These are phyloP conservation scores for Scedosporium aurantiacum DNA, from an alignment of 2,329 filamentous ascomycete genomes.

Conservation along the genomic window DNA sequence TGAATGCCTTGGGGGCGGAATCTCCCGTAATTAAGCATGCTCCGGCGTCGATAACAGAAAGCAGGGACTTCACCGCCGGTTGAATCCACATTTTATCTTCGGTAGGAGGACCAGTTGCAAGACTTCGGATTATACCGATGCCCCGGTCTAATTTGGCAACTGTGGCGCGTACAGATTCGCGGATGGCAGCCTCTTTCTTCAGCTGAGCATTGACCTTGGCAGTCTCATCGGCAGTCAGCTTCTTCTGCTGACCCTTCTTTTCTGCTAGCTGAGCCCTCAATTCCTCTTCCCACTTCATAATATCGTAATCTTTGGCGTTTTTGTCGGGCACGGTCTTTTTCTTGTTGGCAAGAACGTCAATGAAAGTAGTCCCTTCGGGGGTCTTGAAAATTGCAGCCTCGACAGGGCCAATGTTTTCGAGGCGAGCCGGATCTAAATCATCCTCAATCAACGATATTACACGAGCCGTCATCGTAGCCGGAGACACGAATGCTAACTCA, in stretches of 20 bases:
- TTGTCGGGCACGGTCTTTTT: conserved; percentile 64
- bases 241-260: conserved; percentile 87
- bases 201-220: conserved; percentile 86
- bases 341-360: conserved; percentile 86
- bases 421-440: conserved; percentile 61
- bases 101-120: conserved; percentile 80
- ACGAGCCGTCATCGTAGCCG: conserved; percentile 64
- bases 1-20: conserved; percentile 64
- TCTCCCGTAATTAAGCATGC: conserved; percentile 74
- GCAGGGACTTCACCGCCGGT: conserved; percentile 60
- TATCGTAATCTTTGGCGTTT: conserved; percentile 90
- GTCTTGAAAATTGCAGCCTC: conserved; percentile 92
- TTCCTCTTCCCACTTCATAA: conserved; percentile 94
- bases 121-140: conserved; percentile 71
- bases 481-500: conserved; percentile 87
- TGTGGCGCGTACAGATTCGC: conserved; percentile 56
- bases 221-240: conserved; percentile 79
- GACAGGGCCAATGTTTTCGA: conserved; percentile 66
- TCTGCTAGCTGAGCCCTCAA: conserved; percentile 75
- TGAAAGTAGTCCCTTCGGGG: conserved; percentile 74
- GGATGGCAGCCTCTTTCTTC: conserved; percentile 72
- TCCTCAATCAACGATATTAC: conserved; percentile 62
- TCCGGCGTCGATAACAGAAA: conserved; percentile 67
- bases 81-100: conserved; percentile 85
- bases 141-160: conserved; percentile 68